phyloP scores from a whole-genome alignment of 805 yeast species.

The Cyberlindnera maclurae region DNA sequence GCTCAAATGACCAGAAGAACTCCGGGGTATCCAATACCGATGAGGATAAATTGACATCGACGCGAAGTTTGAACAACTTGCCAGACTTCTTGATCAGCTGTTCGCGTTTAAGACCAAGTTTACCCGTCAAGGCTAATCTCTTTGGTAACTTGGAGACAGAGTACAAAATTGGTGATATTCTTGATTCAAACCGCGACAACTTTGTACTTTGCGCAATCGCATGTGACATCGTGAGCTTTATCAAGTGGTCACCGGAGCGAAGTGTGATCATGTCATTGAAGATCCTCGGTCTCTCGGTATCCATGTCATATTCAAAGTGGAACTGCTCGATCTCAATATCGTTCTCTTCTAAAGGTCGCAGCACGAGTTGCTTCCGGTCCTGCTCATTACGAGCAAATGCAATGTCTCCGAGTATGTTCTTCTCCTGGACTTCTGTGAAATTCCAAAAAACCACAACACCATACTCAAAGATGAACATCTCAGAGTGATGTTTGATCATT shows the following conservation, averaged over 20 bases:
- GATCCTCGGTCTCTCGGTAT: slow-evolving; percentile 61
- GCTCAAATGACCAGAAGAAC: slow-evolving; percentile 93
- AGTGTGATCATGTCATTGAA: slow-evolving; percentile 92
- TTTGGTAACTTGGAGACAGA: slow-evolving; percentile 88
- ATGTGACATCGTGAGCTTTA: slow-evolving; percentile 88
- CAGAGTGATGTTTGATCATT: slow-evolving; percentile 52
- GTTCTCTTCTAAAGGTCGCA: slow-evolving; percentile 74
- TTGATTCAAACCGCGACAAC: slow-evolving; percentile 81
- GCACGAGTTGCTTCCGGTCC: slow-evolving; percentile 44
- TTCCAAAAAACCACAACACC: slow-evolving; percentile 99
- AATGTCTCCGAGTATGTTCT: slow-evolving; percentile 86
- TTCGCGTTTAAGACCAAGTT: slow-evolving; percentile 74
- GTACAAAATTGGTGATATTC: slow-evolving; percentile 77
- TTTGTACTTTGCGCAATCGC: slow-evolving; percentile 97
- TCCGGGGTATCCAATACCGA: slow-evolving; percentile 93
- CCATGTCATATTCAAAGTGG: slow-evolving; percentile 43
- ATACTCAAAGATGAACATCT: slow-evolving; percentile 80
- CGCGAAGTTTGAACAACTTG: slow-evolving; percentile 78
- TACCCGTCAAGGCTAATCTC: slow-evolving; percentile 83
- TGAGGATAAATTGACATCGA: slow-evolving; percentile 87
- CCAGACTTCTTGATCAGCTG: slow-evolving; percentile 87
- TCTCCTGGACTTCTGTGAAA: slow-evolving; percentile 86
- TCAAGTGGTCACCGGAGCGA: slow-evolving; percentile 85
- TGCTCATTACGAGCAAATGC: slow-evolving; percentile 42
- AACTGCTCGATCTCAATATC: slow-evolving; percentile 87